Evolutionary conservation across 352 stramenopile genomes (phyloP), one percentile per base, ranked within the genome.

Genomic region (Globisporangium parvum): DNA sequence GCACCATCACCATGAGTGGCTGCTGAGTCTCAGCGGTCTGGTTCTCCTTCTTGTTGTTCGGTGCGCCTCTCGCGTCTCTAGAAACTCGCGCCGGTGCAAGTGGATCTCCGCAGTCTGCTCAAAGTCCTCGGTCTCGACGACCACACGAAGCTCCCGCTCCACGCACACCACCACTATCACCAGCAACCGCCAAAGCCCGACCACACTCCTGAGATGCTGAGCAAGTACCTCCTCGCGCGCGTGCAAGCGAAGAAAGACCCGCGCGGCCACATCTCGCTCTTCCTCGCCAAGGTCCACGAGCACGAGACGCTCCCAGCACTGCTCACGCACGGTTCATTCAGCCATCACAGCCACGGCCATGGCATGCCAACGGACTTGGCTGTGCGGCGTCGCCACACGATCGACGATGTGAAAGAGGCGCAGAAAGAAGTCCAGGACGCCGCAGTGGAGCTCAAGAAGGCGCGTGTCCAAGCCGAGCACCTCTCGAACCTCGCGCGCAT

Each of bases 331-430:
- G 31, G 31, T 5, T 33, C 46, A 14, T 52, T 51, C 26, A 47
- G n/a, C 45, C 47, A 50, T 21, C 62, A 63, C 31, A 60, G 63
- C 33, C 44, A 55, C 20, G 42, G 66, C 26, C 41, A 85, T 20
- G 48, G 51, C 17, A 51, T 85, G n/a, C 66, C 74, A 0, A 76
- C 62, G 2, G 77, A 93, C 20, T 63, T 90, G 11, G 63, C 56
- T 9, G 64, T 82, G 26, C 84, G 84, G 11, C 80, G 82, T 57
- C 84, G 84, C 28, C 84, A 92, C 56, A 91, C 84, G 23, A 82
- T 85, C 53, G 84, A 92, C 49, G 81, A 92, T 24, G 80, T 90
- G 21, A 86, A 89, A 47, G 71, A 79, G 8, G 80, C 78, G 0
- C 75, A 92, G 51, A 91, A 88, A 31, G 73, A 88, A 21, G 74